Base-by-base conservation (phyloP, 2,329 filamentous ascomycete species). In the Hypoxylon sp. region DNA sequence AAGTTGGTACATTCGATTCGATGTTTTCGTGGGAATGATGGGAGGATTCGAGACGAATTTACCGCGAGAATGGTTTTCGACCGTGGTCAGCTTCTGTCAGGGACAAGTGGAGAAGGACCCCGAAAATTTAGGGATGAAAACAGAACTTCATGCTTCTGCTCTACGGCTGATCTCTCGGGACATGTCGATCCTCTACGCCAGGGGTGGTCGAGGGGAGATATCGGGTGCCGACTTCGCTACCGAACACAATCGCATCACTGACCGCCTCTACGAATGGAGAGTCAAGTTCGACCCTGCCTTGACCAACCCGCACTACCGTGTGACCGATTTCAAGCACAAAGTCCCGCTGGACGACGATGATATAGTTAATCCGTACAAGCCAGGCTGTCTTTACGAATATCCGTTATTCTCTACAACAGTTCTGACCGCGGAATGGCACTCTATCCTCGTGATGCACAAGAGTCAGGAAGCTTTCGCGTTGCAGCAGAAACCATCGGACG, bases 1-100 rank as follows among this genome's bases (percentile, higher is more conserved):
- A 51, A 83, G 85, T n/a, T 98, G 95, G 95, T 97, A 97, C 76
- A 85, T 89, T 28, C 89, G 94, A 34, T 97, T 97, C 73, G 95
- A 98, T 75, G 84, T 94, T 8, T 91, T 94, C 59, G 89, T 92
- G 5, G 91, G 91, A 1, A 85, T 97, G 65, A 89, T 97, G 83
- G 91, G 91, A 22, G 91, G 91, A 1, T 91, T 91, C 68, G 88
- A 89, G 69, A 89, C 91, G 0, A 85, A 89, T 1, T 81, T 98
- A 13, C 84, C 89, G 6, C 85, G 88, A 48, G 89, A 93, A 62
- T 98, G 94, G 94, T 94, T 94, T 72, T 81, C 84, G 1, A 80
- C 83, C 6, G 85, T 87, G 57, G 82, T 89, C 44, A 81, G 88
- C 2, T 90, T 87, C 73, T 91, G 89, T 72, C 79, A 82, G 37